These are phyloP conservation scores for Candolleomyces eurysporus DNA, from an alignment of 768 basidiomycete species.

Conservation along the genomic window DNA sequence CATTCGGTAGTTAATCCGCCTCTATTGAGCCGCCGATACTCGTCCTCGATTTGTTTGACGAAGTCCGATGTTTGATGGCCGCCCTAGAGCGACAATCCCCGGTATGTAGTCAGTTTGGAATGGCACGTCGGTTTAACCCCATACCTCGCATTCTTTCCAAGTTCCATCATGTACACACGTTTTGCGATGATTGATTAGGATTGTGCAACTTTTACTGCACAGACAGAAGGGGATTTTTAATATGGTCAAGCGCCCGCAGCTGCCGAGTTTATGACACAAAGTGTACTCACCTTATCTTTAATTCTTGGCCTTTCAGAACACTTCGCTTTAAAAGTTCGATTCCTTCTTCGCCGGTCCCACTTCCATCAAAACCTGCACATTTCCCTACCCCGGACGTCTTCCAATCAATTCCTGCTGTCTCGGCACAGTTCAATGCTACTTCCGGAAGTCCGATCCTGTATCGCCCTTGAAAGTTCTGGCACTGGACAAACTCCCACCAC, in stretches of 20 bases:
- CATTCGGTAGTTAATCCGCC: neutral
- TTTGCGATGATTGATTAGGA: slow-evolving; percentile 66
- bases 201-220: slow-evolving; percentile 82
- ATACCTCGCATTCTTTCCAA: slow-evolving; percentile 81
- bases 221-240: neutral
- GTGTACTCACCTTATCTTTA: slow-evolving; percentile 55
- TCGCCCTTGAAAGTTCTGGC: slow-evolving; percentile 69
- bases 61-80: slow-evolving; percentile 48
- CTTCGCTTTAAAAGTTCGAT: slow-evolving; percentile 2
- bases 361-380: slow-evolving; percentile 64
- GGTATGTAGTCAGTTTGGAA: neutral
- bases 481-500: slow-evolving; percentile 86
- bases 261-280: neutral
- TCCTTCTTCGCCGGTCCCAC: slow-evolving; percentile 42
- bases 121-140: slow-evolving; percentile 1
- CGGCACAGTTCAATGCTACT: slow-evolving; percentile 65
- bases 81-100: neutral
- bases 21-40: slow-evolving; percentile 63
- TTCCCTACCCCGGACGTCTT: slow-evolving; percentile 48
- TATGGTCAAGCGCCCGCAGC: slow-evolving; percentile 2
- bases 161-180: slow-evolving; percentile 75
- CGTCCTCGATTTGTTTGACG: slow-evolving; percentile 71
- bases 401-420: slow-evolving; percentile 68
- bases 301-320: slow-evolving; percentile 35
- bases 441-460: slow-evolving; percentile 63